These are phyloP conservation scores for Mycosarcoma mackinlayi DNA, from an alignment of 1,284 basidiomycete species.

Conservation along the genomic window DNA sequence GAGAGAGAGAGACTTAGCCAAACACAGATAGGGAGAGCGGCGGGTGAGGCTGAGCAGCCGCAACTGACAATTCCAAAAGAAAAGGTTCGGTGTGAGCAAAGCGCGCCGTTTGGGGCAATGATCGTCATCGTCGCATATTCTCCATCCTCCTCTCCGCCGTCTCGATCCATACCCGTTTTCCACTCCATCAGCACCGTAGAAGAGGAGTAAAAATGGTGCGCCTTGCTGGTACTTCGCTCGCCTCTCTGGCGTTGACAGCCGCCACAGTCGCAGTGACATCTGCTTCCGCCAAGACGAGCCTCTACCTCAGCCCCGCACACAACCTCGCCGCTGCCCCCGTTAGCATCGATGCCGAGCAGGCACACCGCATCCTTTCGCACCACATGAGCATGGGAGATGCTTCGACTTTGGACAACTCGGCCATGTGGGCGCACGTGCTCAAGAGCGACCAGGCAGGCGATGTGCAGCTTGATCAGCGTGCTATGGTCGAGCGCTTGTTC, in stretches of 20 bases:
- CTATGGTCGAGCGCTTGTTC: slow-evolving; percentile 39
- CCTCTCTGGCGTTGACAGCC: slow-evolving; percentile 21
- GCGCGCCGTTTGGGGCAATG: not conserved
- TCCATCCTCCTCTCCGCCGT: not conserved
- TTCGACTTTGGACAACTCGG: slow-evolving; percentile 4
- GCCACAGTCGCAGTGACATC: slow-evolving; percentile 10
- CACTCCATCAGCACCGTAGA: not conserved
- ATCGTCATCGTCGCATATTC: slow-evolving; percentile 16
- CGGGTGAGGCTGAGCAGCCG: not conserved
- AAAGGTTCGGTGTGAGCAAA: too few species aligned
- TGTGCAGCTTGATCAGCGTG: slow-evolving; percentile 24
- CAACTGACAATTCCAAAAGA: not conserved
- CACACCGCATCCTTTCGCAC: slow-evolving; percentile 38
- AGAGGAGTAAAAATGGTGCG: slow-evolving; percentile 28
- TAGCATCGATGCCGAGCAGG: slow-evolving; percentile 34
- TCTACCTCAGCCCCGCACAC: slow-evolving; percentile 44
- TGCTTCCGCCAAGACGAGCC: slow-evolving; percentile 33
- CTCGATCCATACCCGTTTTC: not conserved
- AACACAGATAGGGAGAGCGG: not conserved
- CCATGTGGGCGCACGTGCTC: slow-evolving; percentile 40
- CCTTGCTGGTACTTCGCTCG: slow-evolving; percentile 11
- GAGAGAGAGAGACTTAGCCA: not conserved
- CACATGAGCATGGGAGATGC: slow-evolving; percentile 30
- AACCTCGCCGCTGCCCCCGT: slow-evolving; percentile 23
- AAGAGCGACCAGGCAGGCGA: slow-evolving; percentile 1